Evolutionary conservation across 768 basidiomycete genomes (phyloP).

Genomic region (Collybia sordida): DNA sequence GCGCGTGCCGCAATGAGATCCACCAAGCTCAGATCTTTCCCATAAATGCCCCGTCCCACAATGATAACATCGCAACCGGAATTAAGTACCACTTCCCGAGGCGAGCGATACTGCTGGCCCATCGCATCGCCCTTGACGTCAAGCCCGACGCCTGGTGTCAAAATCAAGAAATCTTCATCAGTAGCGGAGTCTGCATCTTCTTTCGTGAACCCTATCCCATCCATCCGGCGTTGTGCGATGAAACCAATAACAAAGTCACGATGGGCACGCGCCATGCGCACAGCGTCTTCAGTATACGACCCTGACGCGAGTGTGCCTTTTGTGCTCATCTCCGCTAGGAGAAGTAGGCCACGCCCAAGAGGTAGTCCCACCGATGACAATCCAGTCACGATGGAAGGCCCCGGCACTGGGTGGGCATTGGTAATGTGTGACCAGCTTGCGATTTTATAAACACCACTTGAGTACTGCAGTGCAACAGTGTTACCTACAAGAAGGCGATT

Average conservation of each 20-base stretch:
- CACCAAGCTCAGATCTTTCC: slow-evolving; percentile 46
- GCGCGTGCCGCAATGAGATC: slow-evolving; percentile 61
- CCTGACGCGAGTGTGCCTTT: slow-evolving; percentile 83
- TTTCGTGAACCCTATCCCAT: slow-evolving; percentile 49
- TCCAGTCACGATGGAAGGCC: slow-evolving; percentile 92
- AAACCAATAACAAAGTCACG: slow-evolving; percentile 94
- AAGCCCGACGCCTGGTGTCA: slow-evolving; percentile 92
- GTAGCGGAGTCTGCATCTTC: slow-evolving; percentile 29
- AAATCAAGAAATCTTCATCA: slow-evolving; percentile 80
- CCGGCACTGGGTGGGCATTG: slow-evolving; percentile 94
- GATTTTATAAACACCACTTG: slow-evolving; percentile 89
- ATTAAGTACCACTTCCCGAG: slow-evolving; percentile 75
- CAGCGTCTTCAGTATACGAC: slow-evolving; percentile 78
- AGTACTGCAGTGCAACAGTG: slow-evolving; percentile 94
- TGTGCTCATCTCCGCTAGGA: slow-evolving; percentile 97
- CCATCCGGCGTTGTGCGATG: slow-evolving; percentile 87
- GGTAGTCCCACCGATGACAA: slow-evolving; percentile 85
- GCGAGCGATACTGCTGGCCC: slow-evolving; percentile 96
- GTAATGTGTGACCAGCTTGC: slow-evolving; percentile 96
- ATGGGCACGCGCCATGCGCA: slow-evolving; percentile 82
- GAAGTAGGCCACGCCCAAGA: slow-evolving; percentile 79
- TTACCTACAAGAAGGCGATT: slow-evolving; percentile 62
- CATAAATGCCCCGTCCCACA: slow-evolving; percentile 94
- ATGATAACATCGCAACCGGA: slow-evolving; percentile 95
- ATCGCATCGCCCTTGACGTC: slow-evolving; percentile 76